Evolutionary conservation across 2,329 filamentous ascomycete species (phyloP).

Genomic region (Colletotrichum sp.): DNA sequence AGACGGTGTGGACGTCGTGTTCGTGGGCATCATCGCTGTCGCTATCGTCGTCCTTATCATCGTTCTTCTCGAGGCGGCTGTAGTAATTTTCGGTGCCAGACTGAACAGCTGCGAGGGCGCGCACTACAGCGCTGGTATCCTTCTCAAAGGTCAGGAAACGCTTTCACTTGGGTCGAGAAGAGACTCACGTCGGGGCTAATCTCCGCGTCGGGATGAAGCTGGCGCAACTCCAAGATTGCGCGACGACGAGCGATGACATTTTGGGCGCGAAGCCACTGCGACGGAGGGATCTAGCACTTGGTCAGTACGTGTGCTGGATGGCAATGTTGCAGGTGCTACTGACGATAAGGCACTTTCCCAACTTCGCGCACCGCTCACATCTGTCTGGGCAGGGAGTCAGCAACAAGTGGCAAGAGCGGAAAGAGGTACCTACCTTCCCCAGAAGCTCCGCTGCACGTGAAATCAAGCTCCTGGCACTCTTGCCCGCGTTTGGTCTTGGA

Average conservation of each 20-base stretch:
- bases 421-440: not conserved
- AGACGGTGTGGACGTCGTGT: not conserved
- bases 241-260: not conserved
- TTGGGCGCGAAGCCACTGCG: not conserved
- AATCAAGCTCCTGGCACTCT: not conserved
- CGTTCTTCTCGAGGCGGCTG: not conserved
- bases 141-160: accelerated
- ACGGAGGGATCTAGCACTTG: not conserved
- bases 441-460: not conserved
- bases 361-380: not conserved
- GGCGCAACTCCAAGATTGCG: not conserved
- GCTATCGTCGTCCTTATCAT: not conserved
- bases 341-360: not conserved
- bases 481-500: not conserved
- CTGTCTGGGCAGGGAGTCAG: not conserved
- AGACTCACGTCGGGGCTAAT: not conserved
- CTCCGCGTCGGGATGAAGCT: not conserved
- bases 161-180: not conserved
- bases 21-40: not conserved
- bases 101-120: not conserved
- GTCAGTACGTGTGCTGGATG: not conserved
- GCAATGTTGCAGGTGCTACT: not conserved
- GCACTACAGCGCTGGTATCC: not conserved
- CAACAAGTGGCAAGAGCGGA: no score
- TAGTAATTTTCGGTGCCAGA: not conserved